Evolutionary conservation across 805 yeast genomes (phyloP).

Genomic region (Yarrowia phangngaensis): DNA sequence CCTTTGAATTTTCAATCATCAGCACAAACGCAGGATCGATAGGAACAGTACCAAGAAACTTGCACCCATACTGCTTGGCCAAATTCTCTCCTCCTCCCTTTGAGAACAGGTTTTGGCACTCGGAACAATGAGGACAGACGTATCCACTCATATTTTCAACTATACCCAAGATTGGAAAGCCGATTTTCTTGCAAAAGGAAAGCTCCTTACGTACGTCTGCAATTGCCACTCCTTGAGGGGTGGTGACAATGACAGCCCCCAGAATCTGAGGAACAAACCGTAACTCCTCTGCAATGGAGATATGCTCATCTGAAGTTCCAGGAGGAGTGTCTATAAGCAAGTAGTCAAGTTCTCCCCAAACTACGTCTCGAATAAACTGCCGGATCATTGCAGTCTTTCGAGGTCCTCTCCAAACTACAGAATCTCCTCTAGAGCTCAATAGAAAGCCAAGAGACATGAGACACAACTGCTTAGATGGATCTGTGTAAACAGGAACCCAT

Average conservation of each 20-base stretch:
- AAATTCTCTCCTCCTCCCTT: constrained; percentile 84
- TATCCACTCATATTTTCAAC: constrained; percentile 97
- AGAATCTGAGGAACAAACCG: constrained; percentile 38
- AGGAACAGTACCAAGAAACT: constrained; percentile 83
- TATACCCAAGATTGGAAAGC: constrained; percentile 73
- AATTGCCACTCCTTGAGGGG: constrained; percentile 90
- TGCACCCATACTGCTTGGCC: constrained; percentile 58
- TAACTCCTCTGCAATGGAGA: constrained; percentile 90
- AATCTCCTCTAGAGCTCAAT: constrained; percentile 74
- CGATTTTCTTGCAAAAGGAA: constrained; percentile 84
- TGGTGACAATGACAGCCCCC: constrained; percentile 92
- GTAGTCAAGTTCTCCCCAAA: constrained; percentile 79
- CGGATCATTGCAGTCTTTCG: constrained; percentile 96
- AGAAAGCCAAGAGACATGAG: constrained; percentile 89
- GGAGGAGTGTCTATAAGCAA: constrained; percentile 95
- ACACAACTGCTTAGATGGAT: constrained; percentile 47
- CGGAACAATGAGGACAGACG: constrained; percentile 89
- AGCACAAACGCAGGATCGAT: constrained; percentile 90
- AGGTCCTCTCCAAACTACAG: constrained; percentile 98
- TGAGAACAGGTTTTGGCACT: constrained; percentile 81
- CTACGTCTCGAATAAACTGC: constrained; percentile 85
- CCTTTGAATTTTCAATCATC: constrained; percentile 63
- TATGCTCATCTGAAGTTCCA: constrained; percentile 97
- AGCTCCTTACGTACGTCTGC: constrained; percentile 94
- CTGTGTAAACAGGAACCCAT: constrained; percentile 83